Evolutionary conservation across 2,329 filamentous ascomycete species (phyloP).

Genomic region (Acrodontium crateriforme): DNA sequence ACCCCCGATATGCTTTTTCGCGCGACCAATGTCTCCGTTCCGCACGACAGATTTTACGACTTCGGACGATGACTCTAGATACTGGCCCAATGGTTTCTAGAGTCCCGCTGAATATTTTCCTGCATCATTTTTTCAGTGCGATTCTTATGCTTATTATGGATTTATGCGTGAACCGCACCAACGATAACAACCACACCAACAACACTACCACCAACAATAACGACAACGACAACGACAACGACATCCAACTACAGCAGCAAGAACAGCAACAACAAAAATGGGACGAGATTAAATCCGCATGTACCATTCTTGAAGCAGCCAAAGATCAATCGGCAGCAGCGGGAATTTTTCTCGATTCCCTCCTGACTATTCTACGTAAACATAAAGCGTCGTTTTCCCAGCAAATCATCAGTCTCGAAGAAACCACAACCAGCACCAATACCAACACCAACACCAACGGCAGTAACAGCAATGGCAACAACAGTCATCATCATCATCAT

Average conservation of each 20-base stretch:
- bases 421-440: too few relatives aligned
- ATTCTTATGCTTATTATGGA: conserved; percentile 17
- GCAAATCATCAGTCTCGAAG: neutral
- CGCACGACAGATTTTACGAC: conserved; percentile 9
- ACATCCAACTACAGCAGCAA: conserved; percentile 3
- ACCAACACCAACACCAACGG: neutral
- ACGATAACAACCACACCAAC: conserved; percentile 3
- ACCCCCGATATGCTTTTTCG: conserved; percentile 9
- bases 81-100: neutral
- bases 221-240: too few relatives aligned
- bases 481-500: too few relatives aligned
- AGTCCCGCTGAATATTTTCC: conserved; percentile 4
- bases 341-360: conserved; percentile 10
- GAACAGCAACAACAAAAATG: conserved; percentile 3
- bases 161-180: conserved; percentile 13
- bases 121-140: conserved; percentile 16
- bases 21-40: conserved; percentile 10
- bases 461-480: too few relatives aligned
- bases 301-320: conserved; percentile 11
- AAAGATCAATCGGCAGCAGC: conserved; percentile 8
- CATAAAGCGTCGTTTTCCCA: conserved; percentile 8
- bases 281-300: conserved; percentile 11
- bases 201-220: conserved; percentile 1
- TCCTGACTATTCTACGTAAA: conserved; percentile 12
- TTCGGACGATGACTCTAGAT: neutral